Evolutionary conservation across 2,329 filamentous ascomycete genomes (phyloP).

Genomic region (Triangularia setosa): DNA sequence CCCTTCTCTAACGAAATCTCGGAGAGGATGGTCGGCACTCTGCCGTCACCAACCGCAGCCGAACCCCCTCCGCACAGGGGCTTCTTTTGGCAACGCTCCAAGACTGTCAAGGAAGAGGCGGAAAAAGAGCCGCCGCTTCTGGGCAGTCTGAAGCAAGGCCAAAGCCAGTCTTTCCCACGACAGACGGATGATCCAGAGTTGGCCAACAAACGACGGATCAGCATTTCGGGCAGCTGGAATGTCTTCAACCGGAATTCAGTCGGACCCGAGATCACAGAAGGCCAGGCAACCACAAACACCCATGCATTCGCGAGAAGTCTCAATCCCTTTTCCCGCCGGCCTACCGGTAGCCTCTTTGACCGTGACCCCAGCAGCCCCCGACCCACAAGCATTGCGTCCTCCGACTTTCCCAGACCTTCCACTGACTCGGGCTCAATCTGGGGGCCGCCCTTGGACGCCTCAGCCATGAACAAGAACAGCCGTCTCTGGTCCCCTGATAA

Average conservation of each 20-base stretch:
- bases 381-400: conserved; percentile 65
- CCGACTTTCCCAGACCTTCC: conserved; percentile 70
- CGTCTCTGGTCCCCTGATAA: conserved; percentile 63
- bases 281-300: conserved; percentile 29
- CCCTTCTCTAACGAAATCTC: conserved; percentile 42
- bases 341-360: conserved; percentile 48
- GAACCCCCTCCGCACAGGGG: conserved; percentile 37
- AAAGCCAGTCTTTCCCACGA: conserved; percentile 74
- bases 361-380: conserved; percentile 58
- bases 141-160: conserved; percentile 64
- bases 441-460: conserved; percentile 46
- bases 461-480: conserved; percentile 45
- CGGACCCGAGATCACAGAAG: conserved; percentile 42
- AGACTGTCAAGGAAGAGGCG: conserved; percentile 55
- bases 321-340: conserved; percentile 46
- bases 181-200: conserved; percentile 54
- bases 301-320: conserved; percentile 41
- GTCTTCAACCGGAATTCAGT: conserved; percentile 53
- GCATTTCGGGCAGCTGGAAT: conserved; percentile 54
- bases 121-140: conserved; percentile 61
- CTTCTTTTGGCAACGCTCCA: conserved; percentile 60
- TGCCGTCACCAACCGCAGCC: conserved; percentile 40
- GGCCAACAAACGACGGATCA: conserved; percentile 54
- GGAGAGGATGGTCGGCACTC: conserved; percentile 38
- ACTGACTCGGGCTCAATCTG: conserved; percentile 76